Base-by-base conservation (phyloP, 1,139 yeast species). In the Saccharomycopsis hybrid region DNA sequence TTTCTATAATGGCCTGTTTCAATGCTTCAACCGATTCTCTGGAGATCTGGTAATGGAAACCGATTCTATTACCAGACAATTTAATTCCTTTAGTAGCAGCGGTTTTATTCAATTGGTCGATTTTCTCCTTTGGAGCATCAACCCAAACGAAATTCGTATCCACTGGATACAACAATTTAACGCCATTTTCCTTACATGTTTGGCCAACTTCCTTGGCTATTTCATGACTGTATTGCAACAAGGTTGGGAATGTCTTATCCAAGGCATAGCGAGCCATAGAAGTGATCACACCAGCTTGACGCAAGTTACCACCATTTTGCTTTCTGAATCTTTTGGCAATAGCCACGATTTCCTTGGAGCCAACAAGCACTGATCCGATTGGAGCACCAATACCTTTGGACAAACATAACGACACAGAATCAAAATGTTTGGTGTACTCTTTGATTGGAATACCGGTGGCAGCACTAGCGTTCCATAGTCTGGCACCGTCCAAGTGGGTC, bases 351-450 rank as follows among this genome's bases (percentile, higher is more conserved):
- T 70, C 70, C 24, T 66, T 59, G 48, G 74, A 71, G 46, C 95
- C 94, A 52, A 89, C 97, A 47, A 90, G 72, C 3, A 90, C 80
- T 24, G 96, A 85, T 3, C 97, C 97, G 61, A 89, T 80, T 53
- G 97, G 97, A 1, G 97, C 97, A 55, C 96, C 96, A 60, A 90
- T 73, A 3, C 95, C 85, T 68, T 90, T 90, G 49, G 96, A 86
- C 55, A 90, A 70, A 67, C 97, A 90, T 51, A 90, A 75, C 4
- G 96, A 87, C 48, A 90, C 87, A 37, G 95, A 80, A 67, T 90
- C 97, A 64, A 90, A 90, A 58, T 81, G 70, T 56, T 77, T 72
- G 61, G 96, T 86, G 65, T 83, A 88, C 62, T 87, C 89, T 44
- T 67, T 67, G 52, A 89, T 67, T 9, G 87, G 68, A 40, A 87